Evolutionary conservation across 768 basidiomycete genomes (phyloP), one percentile per base, ranked within the genome.

Genomic region (Collybia sp.): DNA sequence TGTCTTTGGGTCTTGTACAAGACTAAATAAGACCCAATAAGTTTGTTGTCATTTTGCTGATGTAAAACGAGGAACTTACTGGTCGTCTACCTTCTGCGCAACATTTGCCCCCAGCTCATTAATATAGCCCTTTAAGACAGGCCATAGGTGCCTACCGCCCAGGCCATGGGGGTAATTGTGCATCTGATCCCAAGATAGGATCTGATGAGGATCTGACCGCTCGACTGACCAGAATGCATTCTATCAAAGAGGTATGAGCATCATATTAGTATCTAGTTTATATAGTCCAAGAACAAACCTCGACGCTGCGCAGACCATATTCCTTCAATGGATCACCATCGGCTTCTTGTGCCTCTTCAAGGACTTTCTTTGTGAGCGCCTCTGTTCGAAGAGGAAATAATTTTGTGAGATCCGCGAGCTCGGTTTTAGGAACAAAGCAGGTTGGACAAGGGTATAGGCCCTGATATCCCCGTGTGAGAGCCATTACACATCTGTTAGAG

Each of bases 151-250:
- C 12, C 63, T 49, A 0, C 57, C 55, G 40, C 52, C 53, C 2
- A 62, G 12, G 4, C 67, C 67, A 5, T 19, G 20, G 15, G 53
- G 37, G 32, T 61, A 34, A 1, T 37, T 44, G 42, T 69, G 66
- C 1, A 68, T 44, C 0, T 43, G 44, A 42, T 69, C 62, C 20
- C 62, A 67, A 5, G 61, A 60, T 0, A 55, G 19, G 1, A 63
- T 57, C 0, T 16, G 15, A 37, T 65, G 43, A 5, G 57, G 59
- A 42, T 63, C 58, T 2, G 60, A 62, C 17, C 48, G 5, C 5
- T 6, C n/a, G 12, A 69, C 13, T 1, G 12, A 35, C 63, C 66
- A 68, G 30, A 68, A 68, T 0, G 57, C 52, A 51, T 61, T 66
- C 63, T 32, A 10, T 6, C 30, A 20, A 2, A 43, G 20, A 9